These are phyloP conservation scores for Monosporascus sp. DNA, from an alignment of 2,329 filamentous ascomycete species.

Conservation along the genomic window DNA sequence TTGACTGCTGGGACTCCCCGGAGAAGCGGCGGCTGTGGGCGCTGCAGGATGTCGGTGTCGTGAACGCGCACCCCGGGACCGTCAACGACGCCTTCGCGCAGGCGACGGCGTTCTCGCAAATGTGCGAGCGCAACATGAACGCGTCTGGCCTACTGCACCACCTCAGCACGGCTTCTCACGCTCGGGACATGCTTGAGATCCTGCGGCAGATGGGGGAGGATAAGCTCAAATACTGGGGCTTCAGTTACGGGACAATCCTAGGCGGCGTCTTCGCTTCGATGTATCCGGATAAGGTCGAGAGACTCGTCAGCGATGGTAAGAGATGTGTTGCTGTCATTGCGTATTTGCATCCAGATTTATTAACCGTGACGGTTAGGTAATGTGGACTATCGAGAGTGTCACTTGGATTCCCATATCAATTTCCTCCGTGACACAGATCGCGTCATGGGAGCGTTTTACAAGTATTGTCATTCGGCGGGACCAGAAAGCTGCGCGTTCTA, in stretches of 20 bases:
- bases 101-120: conserved; percentile 34
- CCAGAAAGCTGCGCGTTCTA: conserved; percentile 42
- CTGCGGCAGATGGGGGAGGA: conserved; percentile 34
- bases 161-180: conserved; percentile 39
- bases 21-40: conserved; percentile 39
- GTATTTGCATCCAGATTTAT: neutral
- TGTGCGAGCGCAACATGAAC: conserved; percentile 36
- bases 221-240: conserved; percentile 47
- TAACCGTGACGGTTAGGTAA: conserved; percentile 28
- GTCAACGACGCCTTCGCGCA: conserved; percentile 41
- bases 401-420: conserved; percentile 37
- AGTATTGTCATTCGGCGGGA: conserved; percentile 47
- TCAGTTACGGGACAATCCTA: conserved; percentile 50
- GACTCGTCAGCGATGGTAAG: conserved; percentile 46
- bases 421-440: conserved; percentile 51
- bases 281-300: conserved; percentile 45
- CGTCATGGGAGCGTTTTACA: conserved; percentile 47
- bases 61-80: conserved; percentile 42
- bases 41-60: conserved; percentile 37
- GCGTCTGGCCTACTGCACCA: conserved; percentile 33
- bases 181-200: conserved; percentile 44
- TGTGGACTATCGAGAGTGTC: conserved; percentile 52
- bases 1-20: conserved; percentile 45
- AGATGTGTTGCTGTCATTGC: neutral
- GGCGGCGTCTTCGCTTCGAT: conserved; percentile 48